These are phyloP conservation scores for Lachnellula suecica DNA, from an alignment of 2,329 filamentous ascomycete genomes.

Conservation along the genomic window DNA sequence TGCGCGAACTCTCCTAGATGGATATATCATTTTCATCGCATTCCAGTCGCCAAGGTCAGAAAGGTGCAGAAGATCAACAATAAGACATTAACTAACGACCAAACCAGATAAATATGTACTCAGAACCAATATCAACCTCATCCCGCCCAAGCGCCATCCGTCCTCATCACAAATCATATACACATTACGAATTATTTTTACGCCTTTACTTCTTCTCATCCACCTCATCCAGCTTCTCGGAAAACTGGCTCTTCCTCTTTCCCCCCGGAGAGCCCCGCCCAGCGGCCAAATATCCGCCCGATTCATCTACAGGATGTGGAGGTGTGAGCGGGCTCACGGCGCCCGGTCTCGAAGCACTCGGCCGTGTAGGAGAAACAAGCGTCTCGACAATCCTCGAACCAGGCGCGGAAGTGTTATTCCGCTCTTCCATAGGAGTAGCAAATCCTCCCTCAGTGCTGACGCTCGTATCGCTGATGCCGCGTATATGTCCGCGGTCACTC, in stretches of 20 bases:
- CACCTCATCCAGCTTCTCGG: conserved; percentile 25
- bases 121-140: background rate
- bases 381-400: too few species aligned
- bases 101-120: background rate
- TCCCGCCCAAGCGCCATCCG: background rate
- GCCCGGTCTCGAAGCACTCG: background rate
- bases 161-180: background rate
- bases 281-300: conserved; percentile 19
- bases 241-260: conserved; percentile 28
- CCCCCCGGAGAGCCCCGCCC: background rate
- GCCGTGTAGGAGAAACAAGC: background rate
- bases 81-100: background rate
- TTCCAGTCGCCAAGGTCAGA: too few species aligned
- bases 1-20: too few species aligned
- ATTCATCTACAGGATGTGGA: conserved; percentile 9
- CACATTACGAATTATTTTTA: background rate
- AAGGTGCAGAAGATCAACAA: too few species aligned
- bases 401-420: background rate
- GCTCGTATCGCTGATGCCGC: conserved; percentile 27
- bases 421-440: conserved; percentile 7
- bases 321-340: conserved; percentile 25
- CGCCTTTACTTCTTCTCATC: background rate
- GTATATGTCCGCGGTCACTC: conserved; percentile 24
- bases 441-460: conserved; percentile 22
- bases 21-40: too few species aligned